Percentiles rank a stretch among this genome's conserved stretches.
Conservation (phyloP, 2,329 filamentous ascomycete species). For the Knoxdaviesia proteae region DNA sequence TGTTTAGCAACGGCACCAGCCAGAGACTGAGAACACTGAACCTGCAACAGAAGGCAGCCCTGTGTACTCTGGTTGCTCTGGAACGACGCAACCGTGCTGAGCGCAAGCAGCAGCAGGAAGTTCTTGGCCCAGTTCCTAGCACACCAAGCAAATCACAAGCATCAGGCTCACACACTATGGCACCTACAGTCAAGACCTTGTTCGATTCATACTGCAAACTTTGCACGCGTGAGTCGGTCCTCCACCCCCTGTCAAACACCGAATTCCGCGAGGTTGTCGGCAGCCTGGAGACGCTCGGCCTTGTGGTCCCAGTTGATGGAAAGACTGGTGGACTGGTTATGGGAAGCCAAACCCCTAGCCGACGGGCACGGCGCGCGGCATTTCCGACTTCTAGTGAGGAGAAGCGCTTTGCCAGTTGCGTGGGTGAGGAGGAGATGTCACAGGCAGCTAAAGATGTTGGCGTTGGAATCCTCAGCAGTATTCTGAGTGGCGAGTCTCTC, state of each 20-base stretch:
- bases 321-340: constrained; percentile 44
- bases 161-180: constrained; percentile 22
- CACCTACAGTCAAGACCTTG: constrained; percentile 64
- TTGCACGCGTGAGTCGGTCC: constrained; percentile 69
- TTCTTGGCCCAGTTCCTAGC: no score
- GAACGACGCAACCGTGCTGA: constrained; percentile 47
- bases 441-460: constrained; percentile 44
- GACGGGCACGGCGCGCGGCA: constrained; percentile 37
- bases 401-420: constrained; percentile 56
- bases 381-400: constrained; percentile 43
- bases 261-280: constrained; percentile 80
- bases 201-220: constrained; percentile 68
- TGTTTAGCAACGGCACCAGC: constrained; percentile 72
- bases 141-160: no score
- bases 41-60: constrained; percentile 84
- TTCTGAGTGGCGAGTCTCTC: constrained; percentile 38
- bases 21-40: constrained; percentile 77
- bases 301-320: constrained; percentile 51
- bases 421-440: constrained; percentile 61
- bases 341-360: constrained; percentile 45
- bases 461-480: constrained; percentile 38
- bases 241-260: constrained; percentile 73
- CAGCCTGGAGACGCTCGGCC: constrained; percentile 69
- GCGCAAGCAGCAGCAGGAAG: no score
- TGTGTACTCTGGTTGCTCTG: constrained; percentile 75